phyloP scores from a whole-genome alignment of 1,284 basidiomycete species.

The Ceratobasidium papillatum region DNA sequence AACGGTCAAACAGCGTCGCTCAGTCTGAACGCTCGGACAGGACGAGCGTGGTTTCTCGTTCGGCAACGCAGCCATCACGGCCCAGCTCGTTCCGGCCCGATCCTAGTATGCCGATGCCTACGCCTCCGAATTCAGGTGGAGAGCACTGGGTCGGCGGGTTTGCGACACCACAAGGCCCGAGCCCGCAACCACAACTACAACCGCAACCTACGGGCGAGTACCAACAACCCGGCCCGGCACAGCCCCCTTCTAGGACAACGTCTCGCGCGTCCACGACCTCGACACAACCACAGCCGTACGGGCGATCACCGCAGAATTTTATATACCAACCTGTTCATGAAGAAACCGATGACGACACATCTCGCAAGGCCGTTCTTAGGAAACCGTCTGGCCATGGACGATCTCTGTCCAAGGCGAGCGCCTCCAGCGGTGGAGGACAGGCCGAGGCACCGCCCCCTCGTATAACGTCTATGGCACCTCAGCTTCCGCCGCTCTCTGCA shows the following conservation, averaged over 20 bases:
- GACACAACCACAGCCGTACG: conserved; percentile 10
- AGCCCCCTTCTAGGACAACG: conserved; percentile 15
- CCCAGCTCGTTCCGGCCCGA: conserved; percentile 18
- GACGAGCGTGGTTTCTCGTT: conserved; percentile 15
- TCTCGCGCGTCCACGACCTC: conserved; percentile 29
- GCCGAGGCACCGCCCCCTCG: conserved; percentile 35
- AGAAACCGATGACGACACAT: conserved; percentile 29
- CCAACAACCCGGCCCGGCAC: conserved; percentile 28
- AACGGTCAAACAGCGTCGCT: conserved; percentile 13
- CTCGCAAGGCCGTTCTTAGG: conserved; percentile 22
- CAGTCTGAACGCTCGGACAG: conserved; percentile 35
- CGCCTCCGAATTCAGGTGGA: not conserved
- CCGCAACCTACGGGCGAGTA: conserved; percentile 8
- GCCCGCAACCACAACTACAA: not conserved
- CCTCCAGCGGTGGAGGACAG: conserved; percentile 5
- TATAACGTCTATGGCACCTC: conserved; percentile 51
- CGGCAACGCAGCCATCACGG: conserved; percentile 14
- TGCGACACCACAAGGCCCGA: conserved; percentile 12
- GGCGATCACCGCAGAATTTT: conserved; percentile 11
- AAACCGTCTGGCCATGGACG: conserved; percentile 5
- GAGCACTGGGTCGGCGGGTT: conserved; percentile 30
- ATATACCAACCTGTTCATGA: conserved; percentile 32
- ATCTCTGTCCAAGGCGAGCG: conserved; percentile 13
- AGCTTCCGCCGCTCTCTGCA: conserved; percentile 58
- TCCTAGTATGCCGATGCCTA: conserved; percentile 11